Evolutionary conservation across 192 early-diverging fungal species (phyloP).

Genomic region (Gamsiella multidivaricata): DNA sequence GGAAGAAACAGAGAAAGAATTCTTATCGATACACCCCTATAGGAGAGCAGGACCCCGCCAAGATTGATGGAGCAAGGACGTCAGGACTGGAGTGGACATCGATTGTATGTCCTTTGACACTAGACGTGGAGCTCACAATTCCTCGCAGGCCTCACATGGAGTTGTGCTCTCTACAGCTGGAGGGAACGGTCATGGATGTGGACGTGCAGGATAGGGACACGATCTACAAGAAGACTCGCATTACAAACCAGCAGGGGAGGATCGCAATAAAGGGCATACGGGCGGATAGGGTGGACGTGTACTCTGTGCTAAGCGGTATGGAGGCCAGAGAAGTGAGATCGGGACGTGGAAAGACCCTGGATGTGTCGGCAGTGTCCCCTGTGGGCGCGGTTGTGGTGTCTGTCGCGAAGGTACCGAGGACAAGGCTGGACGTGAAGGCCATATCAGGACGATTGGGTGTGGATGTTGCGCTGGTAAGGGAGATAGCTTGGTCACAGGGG

Average conservation of each 20-base stretch:
- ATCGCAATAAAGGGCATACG: not conserved
- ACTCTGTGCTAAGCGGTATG: conserved; percentile 4
- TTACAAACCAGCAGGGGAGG: not conserved
- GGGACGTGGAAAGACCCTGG: not conserved
- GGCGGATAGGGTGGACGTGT: not conserved
- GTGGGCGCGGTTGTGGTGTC: not conserved
- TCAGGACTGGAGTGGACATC: not conserved
- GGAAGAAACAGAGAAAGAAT: not conserved
- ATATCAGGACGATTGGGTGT: not conserved
- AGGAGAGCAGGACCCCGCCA: not conserved
- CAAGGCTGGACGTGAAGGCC: not conserved
- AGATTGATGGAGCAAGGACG: not conserved
- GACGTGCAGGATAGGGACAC: not conserved
- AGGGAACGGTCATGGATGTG: conserved; percentile 8
- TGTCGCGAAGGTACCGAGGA: not conserved
- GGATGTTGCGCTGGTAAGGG: conserved; percentile 5
- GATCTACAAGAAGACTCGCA: conserved; percentile 3
- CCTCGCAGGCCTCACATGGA: not conserved
- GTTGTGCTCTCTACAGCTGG: not conserved
- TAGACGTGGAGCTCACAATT: not conserved
- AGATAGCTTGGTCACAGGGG: no score
- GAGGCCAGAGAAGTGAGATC: not conserved
- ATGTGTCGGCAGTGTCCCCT: conserved; percentile 7
- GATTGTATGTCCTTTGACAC: not conserved
- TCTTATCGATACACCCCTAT: not conserved